Evolutionary conservation across 176 grass and related monocot genomes (phyloP), one percentile per base, ranked within the genome.

Genomic region (Carex cristatella): DNA sequence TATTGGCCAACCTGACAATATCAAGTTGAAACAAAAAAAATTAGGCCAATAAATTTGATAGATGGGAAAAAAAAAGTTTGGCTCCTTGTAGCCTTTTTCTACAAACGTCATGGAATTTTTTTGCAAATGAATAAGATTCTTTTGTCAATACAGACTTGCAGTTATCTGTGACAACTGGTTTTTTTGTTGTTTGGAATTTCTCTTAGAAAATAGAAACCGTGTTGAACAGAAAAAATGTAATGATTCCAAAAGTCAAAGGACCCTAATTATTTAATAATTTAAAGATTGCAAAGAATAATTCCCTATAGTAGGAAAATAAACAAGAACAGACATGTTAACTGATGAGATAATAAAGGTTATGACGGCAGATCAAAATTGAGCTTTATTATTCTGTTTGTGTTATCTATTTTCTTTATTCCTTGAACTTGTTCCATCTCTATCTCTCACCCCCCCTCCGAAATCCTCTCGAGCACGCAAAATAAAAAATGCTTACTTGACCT

Each of bases 1-100:
- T 87, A 86, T 74, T 79, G 84, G 85, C 84, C 67, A 81, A 93
- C 89, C 89, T 90, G 89, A 84, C 75, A 31, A 69, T 74, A 85
- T 68, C 88, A 55, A 86, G 16, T 59, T 69, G 30, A 85, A 61
- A 15, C 79, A 15, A 15, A 81, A 48, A 48, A 88, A 10, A 40
- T 67, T 7, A 65, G 64, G 49, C 16, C 31, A 83, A 83, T 31
- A 51, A 10, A 66, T 48, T 63, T 28, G 40, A 49, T 68, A 69
- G 61, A 83, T 48, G 33, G 33, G 61, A 81, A 81, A 65, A 8
- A 1, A 60, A 23, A 81, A 65, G 11, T 65, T 65, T 63, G 7
- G 19, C 65, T 48, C 31, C 59, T 63, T 27, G 79, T 65, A 23
- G 31, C 38, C 18, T 65, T 81, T 71, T 65, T 63, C 40, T 61